Percentiles rank a stretch among this genome's conserved stretches.
Evolutionary conservation across 2,329 filamentous ascomycete species (phyloP).

Genomic region (Botryotinia calthae): DNA sequence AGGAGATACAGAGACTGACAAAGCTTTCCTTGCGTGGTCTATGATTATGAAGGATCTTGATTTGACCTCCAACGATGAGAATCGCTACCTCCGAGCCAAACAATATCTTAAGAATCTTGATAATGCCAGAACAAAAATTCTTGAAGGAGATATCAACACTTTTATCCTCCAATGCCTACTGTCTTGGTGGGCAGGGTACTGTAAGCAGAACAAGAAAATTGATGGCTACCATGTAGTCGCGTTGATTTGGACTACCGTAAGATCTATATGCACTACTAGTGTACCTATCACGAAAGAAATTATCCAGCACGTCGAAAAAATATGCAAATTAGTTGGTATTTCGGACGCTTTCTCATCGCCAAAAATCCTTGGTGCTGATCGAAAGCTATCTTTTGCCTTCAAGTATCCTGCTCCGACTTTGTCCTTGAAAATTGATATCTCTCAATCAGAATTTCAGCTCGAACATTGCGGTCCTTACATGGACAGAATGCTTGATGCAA

Average conservation of each 20-base stretch:
- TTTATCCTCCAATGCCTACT: conserved; percentile 50
- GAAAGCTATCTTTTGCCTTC: conserved; percentile 47
- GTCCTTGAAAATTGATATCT: conserved; percentile 38
- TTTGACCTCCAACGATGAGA: conserved; percentile 32
- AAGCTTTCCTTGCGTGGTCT: conserved; percentile 37
- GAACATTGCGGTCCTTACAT: conserved; percentile 69
- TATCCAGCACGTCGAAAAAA: conserved; percentile 37
- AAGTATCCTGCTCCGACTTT: conserved; percentile 39
- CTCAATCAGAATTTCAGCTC: conserved; percentile 62
- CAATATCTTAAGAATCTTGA: conserved; percentile 37
- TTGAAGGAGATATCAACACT: conserved; percentile 41
- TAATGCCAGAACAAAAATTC: conserved; percentile 30
- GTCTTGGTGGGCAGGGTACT: conserved; percentile 47
- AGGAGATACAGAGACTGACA: conserved; percentile 35
- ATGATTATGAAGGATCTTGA: conserved; percentile 36
- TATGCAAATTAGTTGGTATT: conserved; percentile 39
- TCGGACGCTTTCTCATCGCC: conserved; percentile 35
- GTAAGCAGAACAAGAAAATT: conserved; percentile 37
- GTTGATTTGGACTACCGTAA: conserved; percentile 46
- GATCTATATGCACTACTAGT: conserved; percentile 41
- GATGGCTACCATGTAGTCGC: conserved; percentile 45
- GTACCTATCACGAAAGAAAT: conserved; percentile 45
- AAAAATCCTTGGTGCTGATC: conserved; percentile 34
- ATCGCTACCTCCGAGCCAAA: conserved; percentile 34
- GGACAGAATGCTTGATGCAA: conserved; percentile 69